These are phyloP conservation scores for Tuber borchii DNA, from an alignment of 495 filamentous ascomycete genomes.

Conservation along the genomic window DNA sequence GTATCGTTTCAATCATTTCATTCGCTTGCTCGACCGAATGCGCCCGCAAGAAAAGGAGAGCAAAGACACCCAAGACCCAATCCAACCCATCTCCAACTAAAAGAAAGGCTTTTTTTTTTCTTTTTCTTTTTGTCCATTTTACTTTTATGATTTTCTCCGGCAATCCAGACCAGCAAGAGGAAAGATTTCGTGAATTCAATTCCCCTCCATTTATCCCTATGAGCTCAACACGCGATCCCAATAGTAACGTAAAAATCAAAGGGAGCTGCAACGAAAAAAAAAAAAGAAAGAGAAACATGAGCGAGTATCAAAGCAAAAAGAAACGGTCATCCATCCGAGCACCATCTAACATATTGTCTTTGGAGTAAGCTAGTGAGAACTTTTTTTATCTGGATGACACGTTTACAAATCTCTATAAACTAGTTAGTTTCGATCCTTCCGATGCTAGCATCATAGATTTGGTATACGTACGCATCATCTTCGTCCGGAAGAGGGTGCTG, in stretches of 20 bases:
- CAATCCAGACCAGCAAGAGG: constrained; percentile 27
- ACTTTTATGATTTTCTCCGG: constrained; percentile 21
- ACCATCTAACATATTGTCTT: constrained; percentile 14
- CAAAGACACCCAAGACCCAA: not conserved
- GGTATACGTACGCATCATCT: constrained; percentile 60
- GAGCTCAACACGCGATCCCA: constrained; percentile 25
- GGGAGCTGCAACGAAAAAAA: constrained; percentile 4
- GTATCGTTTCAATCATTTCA: constrained; percentile 18
- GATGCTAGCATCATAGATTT: not conserved
- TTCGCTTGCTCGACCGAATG: constrained; percentile 25
- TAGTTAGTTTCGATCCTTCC: constrained; percentile 13
- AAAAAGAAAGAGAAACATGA: constrained; percentile 27
- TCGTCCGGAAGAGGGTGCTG: constrained; percentile 86
- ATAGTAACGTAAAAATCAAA: constrained; percentile 27
- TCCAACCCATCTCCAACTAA: constrained; percentile 15
- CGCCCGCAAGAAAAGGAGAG: constrained; percentile 26
- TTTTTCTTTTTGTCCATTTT: constrained; percentile 25
- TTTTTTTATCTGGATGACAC: constrained; percentile 9
- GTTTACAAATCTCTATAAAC: constrained; percentile 38
- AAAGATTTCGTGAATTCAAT: constrained; percentile 31
- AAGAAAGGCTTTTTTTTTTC: constrained; percentile 4
- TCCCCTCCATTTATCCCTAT: constrained; percentile 36
- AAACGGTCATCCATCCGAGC: constrained; percentile 13
- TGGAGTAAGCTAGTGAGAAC: constrained; percentile 12
- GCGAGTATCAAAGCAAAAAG: constrained; percentile 11